Evolutionary conservation across 371 early-diverging fungal species (phyloP).

Genomic region (Mucor piriformis): DNA sequence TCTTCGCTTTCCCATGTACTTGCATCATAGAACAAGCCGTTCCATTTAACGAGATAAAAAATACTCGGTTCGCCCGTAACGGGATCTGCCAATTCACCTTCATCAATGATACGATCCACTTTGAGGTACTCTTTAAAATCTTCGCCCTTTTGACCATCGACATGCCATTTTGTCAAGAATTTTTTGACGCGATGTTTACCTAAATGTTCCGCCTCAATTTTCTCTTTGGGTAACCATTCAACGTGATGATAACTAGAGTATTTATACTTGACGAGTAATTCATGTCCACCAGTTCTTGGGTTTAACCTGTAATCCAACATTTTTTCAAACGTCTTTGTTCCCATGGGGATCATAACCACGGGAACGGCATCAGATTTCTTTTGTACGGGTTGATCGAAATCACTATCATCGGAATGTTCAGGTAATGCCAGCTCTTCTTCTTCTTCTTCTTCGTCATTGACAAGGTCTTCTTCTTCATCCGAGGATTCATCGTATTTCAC

Average conservation of each 20-base stretch:
- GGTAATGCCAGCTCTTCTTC: background rate
- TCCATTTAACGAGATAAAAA: constrained; percentile 92
- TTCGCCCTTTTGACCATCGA: constrained; percentile 49
- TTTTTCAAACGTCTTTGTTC: constrained; percentile 56
- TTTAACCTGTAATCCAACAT: constrained; percentile 61
- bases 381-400: constrained; percentile 23
- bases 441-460: constrained; percentile 9
- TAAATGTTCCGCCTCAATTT: constrained; percentile 66
- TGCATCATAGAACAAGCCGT: constrained; percentile 78
- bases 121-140: constrained; percentile 51
- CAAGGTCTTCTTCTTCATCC: constrained; percentile 26
- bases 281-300: constrained; percentile 31
- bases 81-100: constrained; percentile 68
- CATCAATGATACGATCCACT: constrained; percentile 81
- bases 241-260: constrained; percentile 78
- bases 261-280: constrained; percentile 72
- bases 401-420: constrained; percentile 29
- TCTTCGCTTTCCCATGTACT: constrained; percentile 85
- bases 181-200: constrained; percentile 76
- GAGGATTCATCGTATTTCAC: constrained; percentile 18
- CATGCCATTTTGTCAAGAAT: constrained; percentile 66
- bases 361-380: constrained; percentile 46
- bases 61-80: constrained; percentile 54
- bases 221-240: constrained; percentile 73
- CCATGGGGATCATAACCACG: constrained; percentile 70